Base-by-base conservation (phyloP, 441 rosid genomes). In the Brassica hybrid region DNA sequence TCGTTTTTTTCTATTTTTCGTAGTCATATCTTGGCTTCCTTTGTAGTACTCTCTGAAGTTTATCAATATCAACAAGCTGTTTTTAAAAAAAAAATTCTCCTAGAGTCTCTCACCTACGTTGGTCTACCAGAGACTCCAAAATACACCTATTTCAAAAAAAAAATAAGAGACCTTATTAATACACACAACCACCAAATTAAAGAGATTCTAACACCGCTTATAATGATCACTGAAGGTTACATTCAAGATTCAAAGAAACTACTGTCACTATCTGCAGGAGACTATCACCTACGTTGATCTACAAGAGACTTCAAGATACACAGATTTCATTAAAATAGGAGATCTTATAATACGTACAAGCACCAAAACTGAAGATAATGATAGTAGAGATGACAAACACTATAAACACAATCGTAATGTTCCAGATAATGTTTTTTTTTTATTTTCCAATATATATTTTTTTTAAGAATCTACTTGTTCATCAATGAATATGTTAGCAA, bases 221-320 rank as follows among this genome's bases (percentile, higher is more conserved):
- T 41, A 41, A 41, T 38, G 43, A 41, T 11, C 48, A 41, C 48
- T 41, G 48, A 41, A 5, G 48, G 13, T 10, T 41, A 41, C 48
- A 41, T 41, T 41, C 48, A 41, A 41, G 48, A 41, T 41, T 41
- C 13, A 11, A 41, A 43, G 50, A 12, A 43, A 43, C 50, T 43
- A 43, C 50, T 43, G 50, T 43, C 50, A 3, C 50, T 43, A 43
- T 43, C 14, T 57, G 61, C n/a, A 57, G 7, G 30, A 57, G 61
- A 18, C n/a, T 57, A 8, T 54, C 59, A 56, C 60, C 59, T 54
- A 17, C 23, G 59, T 36, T 36, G 41, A 54, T 54, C 60, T 56
- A 17, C 12, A 18, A 9, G 61, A 56, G 25, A 56, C 61, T 43
- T 43, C n/a, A 43, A 11, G n/a, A 43, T 43, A 43, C 50, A 57